These are phyloP conservation scores for Colletotrichum aenigma DNA, from an alignment of 2,329 filamentous ascomycete species.

Conservation along the genomic window DNA sequence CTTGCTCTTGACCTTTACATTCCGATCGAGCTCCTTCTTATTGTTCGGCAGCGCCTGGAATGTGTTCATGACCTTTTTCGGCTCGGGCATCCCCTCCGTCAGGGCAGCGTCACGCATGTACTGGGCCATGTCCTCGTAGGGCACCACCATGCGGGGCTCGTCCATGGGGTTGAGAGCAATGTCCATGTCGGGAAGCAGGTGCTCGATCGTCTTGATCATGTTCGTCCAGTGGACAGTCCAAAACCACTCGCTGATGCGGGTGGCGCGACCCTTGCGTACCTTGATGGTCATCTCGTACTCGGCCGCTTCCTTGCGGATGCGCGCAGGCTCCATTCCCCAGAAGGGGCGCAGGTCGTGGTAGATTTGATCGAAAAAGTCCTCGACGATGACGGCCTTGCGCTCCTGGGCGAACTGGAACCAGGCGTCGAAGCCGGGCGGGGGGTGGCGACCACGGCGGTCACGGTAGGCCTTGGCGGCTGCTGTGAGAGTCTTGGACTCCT, in stretches of 20 bases:
- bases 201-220: slow-evolving; percentile 56
- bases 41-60: slow-evolving; percentile 48
- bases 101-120: slow-evolving; percentile 58
- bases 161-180: slow-evolving; percentile 71
- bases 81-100: slow-evolving; percentile 46
- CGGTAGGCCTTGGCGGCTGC: slow-evolving; percentile 51
- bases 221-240: slow-evolving; percentile 63
- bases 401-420: slow-evolving; percentile 51
- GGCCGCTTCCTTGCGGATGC: slow-evolving; percentile 55
- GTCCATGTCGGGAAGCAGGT: slow-evolving; percentile 69
- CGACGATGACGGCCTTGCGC: slow-evolving; percentile 46
- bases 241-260: slow-evolving; percentile 58
- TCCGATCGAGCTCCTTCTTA: slow-evolving; percentile 36
- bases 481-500: slow-evolving; percentile 45
- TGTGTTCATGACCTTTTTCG: slow-evolving; percentile 46
- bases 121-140: slow-evolving; percentile 64
- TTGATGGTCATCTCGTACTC: slow-evolving; percentile 67
- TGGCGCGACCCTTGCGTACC: slow-evolving; percentile 57
- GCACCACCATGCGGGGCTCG: slow-evolving; percentile 66
- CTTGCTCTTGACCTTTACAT: slow-evolving; percentile 41
- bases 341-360: slow-evolving; percentile 58
- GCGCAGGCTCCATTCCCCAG: slow-evolving; percentile 54
- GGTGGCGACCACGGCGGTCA: slow-evolving; percentile 50
- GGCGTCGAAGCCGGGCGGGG: slow-evolving; percentile 51
- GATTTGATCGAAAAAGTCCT: slow-evolving; percentile 58